Evolutionary conservation across 768 basidiomycete species (phyloP).

Genomic region (Ramaria sp.): DNA sequence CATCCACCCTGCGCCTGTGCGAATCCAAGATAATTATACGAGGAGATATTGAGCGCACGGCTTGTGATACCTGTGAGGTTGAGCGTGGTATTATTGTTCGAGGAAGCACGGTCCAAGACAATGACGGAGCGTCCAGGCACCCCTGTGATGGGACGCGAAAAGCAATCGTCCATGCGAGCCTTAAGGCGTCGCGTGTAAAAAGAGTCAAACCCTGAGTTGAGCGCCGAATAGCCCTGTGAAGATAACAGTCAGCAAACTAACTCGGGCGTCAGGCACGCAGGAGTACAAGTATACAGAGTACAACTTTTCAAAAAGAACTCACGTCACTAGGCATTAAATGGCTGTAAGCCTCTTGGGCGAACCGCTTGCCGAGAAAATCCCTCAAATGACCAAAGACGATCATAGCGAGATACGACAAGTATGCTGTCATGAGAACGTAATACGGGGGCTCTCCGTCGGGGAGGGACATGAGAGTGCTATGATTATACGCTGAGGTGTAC

Average conservation of each 20-base stretch:
- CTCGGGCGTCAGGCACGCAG: neutral
- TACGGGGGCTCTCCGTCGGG: slow-evolving; percentile 82
- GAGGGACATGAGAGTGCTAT: slow-evolving; percentile 38
- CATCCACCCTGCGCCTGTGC: slow-evolving; percentile 89
- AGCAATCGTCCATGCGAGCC: slow-evolving; percentile 89
- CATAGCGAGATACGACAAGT: slow-evolving; percentile 87
- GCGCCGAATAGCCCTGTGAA: slow-evolving; percentile 82
- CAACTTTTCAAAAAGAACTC: slow-evolving; percentile 21
- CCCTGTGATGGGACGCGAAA: slow-evolving; percentile 84
- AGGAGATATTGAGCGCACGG: slow-evolving; percentile 91
- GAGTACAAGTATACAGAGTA: neutral
- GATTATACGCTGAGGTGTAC: slow-evolving; percentile 51
- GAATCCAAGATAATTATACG: slow-evolving; percentile 99
- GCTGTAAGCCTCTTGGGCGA: slow-evolving; percentile 55
- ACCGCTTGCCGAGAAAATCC: slow-evolving; percentile 88
- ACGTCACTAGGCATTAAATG: slow-evolving; percentile 82
- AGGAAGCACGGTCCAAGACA: slow-evolving; percentile 72
- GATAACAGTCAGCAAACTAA: slow-evolving; percentile 7
- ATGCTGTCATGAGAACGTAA: slow-evolving; percentile 85
- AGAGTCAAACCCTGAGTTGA: slow-evolving; percentile 97
- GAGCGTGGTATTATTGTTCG: slow-evolving; percentile 73
- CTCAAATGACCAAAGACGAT: slow-evolving; percentile 87
- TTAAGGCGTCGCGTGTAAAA: slow-evolving; percentile 98
- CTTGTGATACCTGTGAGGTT: slow-evolving; percentile 68
- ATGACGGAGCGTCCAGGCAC: slow-evolving; percentile 91